Evolutionary conservation across 768 basidiomycete genomes (phyloP).

Genomic region (Dioszegia crocea): DNA sequence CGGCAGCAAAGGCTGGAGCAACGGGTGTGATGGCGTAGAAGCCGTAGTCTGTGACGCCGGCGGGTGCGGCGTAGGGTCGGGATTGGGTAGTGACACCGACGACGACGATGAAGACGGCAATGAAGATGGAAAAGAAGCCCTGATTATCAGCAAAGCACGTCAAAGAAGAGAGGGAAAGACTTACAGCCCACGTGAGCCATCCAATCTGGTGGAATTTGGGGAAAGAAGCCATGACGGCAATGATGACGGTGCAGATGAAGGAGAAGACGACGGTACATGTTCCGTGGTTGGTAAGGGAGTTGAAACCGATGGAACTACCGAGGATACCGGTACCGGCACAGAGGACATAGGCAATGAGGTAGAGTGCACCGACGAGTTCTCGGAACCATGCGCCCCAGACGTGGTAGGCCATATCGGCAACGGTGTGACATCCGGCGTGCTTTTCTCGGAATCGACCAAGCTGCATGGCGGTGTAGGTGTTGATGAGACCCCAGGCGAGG

Average conservation of each 20-base stretch:
- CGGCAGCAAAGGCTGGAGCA: conserved; percentile 9
- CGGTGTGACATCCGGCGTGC: conserved; percentile 17
- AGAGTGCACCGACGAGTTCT: conserved; percentile 12
- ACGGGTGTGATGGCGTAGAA: conserved; percentile 14
- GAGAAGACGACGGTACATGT: conserved; percentile 26
- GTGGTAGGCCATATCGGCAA: conserved; percentile 17
- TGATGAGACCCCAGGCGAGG: conserved; percentile 12
- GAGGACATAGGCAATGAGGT: conserved; percentile 15
- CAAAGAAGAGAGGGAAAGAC: background rate
- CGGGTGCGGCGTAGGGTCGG: conserved; percentile 23
- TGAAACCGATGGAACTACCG: conserved; percentile 24
- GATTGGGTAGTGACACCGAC: conserved; percentile 21
- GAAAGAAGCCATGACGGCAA: conserved; percentile 14
- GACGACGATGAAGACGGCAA: conserved; percentile 22
- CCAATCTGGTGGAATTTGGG: conserved; percentile 21
- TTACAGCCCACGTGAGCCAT: conserved; percentile 18
- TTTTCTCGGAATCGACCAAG: conserved; percentile 16
- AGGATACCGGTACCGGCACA: conserved; percentile 19
- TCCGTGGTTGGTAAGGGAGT: conserved; percentile 23
- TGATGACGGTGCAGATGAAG: conserved; percentile 7
- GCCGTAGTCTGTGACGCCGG: conserved; percentile 12
- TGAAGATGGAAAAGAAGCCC: conserved; percentile 21
- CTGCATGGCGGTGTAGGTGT: conserved; percentile 11
- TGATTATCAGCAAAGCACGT: conserved; percentile 6
- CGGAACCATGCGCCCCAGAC: conserved; percentile 15